Evolutionary conservation across 140 eudicot species (phyloP).

Genomic region (Bidens hawaiensis): DNA sequence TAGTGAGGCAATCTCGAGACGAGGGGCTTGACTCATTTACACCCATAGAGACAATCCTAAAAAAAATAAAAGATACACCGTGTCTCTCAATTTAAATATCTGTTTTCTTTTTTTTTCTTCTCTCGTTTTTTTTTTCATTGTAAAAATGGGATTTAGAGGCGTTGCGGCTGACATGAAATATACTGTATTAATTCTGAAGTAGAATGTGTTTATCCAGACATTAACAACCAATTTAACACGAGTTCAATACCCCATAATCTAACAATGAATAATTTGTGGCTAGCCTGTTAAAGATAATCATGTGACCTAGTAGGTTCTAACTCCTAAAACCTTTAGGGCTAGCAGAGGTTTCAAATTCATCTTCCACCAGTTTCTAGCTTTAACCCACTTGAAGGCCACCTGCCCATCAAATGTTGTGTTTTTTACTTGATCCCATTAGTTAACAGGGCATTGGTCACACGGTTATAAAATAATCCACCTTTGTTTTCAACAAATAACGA

Average conservation of each 20-base stretch:
- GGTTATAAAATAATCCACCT: too few relatives aligned
- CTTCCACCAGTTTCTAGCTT: not conserved
- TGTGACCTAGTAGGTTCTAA: not conserved
- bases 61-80: not conserved
- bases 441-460: not conserved
- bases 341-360: not conserved
- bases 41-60: not conserved
- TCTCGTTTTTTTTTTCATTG: too few relatives aligned
- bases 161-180: too few relatives aligned
- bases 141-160: too few relatives aligned
- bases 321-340: not conserved
- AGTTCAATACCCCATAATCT: not conserved
- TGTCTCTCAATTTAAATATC: not conserved
- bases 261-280: not conserved
- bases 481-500: not conserved
- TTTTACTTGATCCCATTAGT: not conserved
- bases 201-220: not conserved
- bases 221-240: not conserved
- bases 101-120: too few relatives aligned
- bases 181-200: not conserved
- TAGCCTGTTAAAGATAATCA: not conserved
- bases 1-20: too few relatives aligned
- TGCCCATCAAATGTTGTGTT: not conserved
- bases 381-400: not conserved
- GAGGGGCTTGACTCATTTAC: too few relatives aligned